Evolutionary conservation across 345 rosid genomes (phyloP).

Genomic region (Durio zibethinus): DNA sequence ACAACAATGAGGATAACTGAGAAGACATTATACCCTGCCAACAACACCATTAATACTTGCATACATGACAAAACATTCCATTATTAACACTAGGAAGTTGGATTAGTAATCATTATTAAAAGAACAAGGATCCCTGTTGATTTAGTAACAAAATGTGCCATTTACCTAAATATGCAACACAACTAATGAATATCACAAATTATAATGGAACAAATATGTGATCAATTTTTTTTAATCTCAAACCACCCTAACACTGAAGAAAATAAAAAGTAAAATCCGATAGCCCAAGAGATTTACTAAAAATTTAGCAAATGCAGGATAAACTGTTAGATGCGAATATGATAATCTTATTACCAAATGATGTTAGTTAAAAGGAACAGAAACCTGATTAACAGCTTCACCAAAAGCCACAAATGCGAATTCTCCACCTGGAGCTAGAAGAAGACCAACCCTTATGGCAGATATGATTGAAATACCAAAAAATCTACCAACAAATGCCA

Average conservation of each 20-base stretch:
- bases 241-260: background rate
- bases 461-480: conserved; percentile 87
- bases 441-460: conserved; percentile 86
- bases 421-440: conserved; percentile 99
- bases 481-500: conserved; percentile 62
- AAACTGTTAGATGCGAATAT: background rate
- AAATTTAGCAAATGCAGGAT: background rate
- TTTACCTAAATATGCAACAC: background rate
- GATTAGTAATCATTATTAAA: background rate
- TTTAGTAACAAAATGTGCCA: background rate
- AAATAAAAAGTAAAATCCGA: background rate
- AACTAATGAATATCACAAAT: background rate
- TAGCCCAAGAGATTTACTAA: background rate
- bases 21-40: conserved; percentile 94
- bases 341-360: background rate
- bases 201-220: conserved; percentile 1
- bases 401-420: conserved; percentile 99
- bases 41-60: conserved; percentile 20
- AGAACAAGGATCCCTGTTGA: background rate
- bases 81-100: background rate
- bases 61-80: background rate
- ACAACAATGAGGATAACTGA: conserved; percentile 83
- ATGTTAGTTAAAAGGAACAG: conserved; percentile 8
- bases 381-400: conserved; percentile 97
- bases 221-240: background rate